Evolutionary conservation across 768 basidiomycete genomes (phyloP).

Genomic region (Panaeolus papilionaceus): DNA sequence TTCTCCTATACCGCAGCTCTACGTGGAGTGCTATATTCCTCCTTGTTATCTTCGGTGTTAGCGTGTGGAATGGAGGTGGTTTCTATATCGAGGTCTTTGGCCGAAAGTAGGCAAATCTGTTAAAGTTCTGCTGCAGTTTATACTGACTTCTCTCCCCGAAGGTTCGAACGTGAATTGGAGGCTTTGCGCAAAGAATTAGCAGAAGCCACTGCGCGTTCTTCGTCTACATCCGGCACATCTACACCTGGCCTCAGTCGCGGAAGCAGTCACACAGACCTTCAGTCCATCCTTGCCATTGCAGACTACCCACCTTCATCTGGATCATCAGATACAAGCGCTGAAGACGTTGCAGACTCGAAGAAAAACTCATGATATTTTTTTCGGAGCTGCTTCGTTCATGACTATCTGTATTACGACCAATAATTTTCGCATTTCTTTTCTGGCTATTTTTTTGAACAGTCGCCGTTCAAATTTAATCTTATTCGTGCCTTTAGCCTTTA

Average conservation of each 20-base stretch:
- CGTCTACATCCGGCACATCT: constrained; percentile 43
- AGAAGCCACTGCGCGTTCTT: constrained; percentile 57
- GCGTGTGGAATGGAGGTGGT: constrained; percentile 95
- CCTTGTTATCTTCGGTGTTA: constrained; percentile 80
- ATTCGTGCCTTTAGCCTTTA: constrained; percentile 21
- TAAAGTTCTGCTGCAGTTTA: constrained; percentile 14
- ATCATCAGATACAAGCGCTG: constrained; percentile 28
- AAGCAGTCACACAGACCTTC: constrained; percentile 48
- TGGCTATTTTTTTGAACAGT: background rate
- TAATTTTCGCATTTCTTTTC: background rate
- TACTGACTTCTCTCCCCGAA: constrained; percentile 35
- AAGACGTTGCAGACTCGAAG: constrained; percentile 28
- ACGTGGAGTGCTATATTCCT: constrained; percentile 82
- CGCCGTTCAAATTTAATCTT: background rate
- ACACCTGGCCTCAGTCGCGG: constrained; percentile 52
- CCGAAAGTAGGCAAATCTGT: constrained; percentile 73
- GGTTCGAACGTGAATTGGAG: constrained; percentile 93
- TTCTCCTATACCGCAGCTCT: constrained; percentile 80
- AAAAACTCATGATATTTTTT: constrained; percentile 30
- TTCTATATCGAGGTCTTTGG: constrained; percentile 98
- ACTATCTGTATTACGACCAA: background rate
- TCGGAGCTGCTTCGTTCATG: background rate
- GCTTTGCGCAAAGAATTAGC: constrained; percentile 90
- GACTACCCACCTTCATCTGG: constrained; percentile 26
- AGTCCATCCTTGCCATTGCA: constrained; percentile 31